Evolutionary conservation across 2,329 filamentous ascomycete species (phyloP).

Genomic region (Fusarium metavorans): DNA sequence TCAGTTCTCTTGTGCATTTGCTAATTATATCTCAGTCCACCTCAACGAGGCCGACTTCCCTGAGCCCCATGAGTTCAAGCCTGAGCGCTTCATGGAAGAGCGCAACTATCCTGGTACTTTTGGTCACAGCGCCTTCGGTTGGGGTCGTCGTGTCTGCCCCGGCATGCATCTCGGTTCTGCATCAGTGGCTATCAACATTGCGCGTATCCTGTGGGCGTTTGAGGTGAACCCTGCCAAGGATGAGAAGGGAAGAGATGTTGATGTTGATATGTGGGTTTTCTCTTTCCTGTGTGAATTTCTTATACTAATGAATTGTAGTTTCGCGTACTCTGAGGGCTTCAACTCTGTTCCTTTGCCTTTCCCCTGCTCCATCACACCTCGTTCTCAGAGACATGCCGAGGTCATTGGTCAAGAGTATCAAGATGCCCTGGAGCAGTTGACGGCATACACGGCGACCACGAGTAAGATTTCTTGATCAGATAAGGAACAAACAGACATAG

Average conservation of each 20-base stretch:
- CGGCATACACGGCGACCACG: constrained; percentile 38
- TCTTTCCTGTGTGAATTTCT: accelerated
- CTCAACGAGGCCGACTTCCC: constrained; percentile 57
- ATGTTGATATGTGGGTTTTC: constrained; percentile 54
- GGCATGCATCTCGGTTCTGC: constrained; percentile 64
- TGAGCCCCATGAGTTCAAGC: constrained; percentile 54
- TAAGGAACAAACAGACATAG: not conserved
- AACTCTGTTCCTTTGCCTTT: constrained; percentile 58
- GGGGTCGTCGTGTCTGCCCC: constrained; percentile 55
- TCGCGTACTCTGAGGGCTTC: constrained; percentile 57
- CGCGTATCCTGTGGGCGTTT: constrained; percentile 67
- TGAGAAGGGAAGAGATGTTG: constrained; percentile 46
- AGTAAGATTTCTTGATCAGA: constrained; percentile 40
- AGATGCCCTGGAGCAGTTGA: constrained; percentile 42
- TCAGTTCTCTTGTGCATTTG: accelerated
- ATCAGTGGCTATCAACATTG: constrained; percentile 60
- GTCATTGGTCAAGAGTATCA: constrained; percentile 50
- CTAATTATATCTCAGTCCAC: constrained; percentile 46
- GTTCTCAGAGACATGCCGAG: constrained; percentile 47
- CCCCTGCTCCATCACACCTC: constrained; percentile 52
- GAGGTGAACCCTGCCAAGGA: constrained; percentile 50
- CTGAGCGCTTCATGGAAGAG: constrained; percentile 50
- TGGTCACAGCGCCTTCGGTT: constrained; percentile 56
- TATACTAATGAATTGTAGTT: constrained; percentile 44
- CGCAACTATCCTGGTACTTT: constrained; percentile 52